Conservation (phyloP, 2,329 filamentous ascomycete species). For the Trichoderma guizhouense region DNA sequence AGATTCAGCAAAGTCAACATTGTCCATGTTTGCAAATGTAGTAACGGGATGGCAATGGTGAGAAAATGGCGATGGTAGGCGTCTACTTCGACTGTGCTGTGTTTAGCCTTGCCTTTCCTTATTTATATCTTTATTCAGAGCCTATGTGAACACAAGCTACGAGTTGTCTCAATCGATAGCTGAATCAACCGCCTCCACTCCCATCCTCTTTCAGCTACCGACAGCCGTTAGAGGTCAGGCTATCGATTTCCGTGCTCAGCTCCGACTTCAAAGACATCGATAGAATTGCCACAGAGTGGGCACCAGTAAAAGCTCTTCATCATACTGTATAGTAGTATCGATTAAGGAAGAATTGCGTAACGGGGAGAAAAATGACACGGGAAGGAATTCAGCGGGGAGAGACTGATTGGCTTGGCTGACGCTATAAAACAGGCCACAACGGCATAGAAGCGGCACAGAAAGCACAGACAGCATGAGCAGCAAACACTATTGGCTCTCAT, state of each 20-base stretch:
- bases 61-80: neutral
- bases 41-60: neutral
- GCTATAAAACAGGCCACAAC: neutral
- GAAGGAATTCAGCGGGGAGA: neutral
- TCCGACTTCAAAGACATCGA: neutral
- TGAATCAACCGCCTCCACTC: neutral
- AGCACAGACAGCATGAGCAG: neutral
- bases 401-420: neutral
- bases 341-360: neutral
- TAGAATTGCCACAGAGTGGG: neutral
- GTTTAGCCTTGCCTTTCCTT: neutral
- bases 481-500: neutral
- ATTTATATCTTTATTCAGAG: neutral
- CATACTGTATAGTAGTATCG: neutral
- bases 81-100: neutral
- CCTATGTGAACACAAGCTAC: neutral
- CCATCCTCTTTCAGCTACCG: neutral
- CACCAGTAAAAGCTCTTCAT: neutral
- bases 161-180: accelerated
- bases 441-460: neutral
- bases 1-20: neutral
- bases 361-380: neutral
- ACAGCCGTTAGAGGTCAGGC: neutral
- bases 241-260: neutral
- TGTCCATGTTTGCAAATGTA: neutral